Percentiles rank a stretch among this genome's conserved stretches.
Evolutionary conservation across 2,329 filamentous ascomycete species (phyloP).

Genomic region (Aspergillus puulaauensis): DNA sequence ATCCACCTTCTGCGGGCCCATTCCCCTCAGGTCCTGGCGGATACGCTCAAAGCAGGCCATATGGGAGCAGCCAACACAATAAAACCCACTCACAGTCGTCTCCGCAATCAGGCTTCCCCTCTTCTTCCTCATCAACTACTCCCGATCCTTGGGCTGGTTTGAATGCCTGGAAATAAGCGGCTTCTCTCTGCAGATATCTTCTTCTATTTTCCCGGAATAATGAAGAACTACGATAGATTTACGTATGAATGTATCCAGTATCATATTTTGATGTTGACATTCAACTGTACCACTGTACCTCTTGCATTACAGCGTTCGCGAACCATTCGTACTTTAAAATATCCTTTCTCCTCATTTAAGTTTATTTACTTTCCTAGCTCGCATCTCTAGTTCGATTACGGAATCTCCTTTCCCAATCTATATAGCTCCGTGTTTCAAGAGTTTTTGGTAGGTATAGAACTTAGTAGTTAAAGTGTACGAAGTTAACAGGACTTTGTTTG

Average conservation of each 20-base stretch:
- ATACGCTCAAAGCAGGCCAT: slow-evolving; percentile 53
- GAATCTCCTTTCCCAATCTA: neutral
- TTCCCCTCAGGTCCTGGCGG: slow-evolving; percentile 56
- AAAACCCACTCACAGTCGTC: slow-evolving; percentile 38
- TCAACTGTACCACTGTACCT: neutral
- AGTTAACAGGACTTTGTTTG: neutral
- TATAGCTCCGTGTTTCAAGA: neutral
- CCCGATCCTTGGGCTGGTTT: slow-evolving; percentile 70
- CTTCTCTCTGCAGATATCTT: neutral
- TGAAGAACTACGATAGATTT: slow-evolving; percentile 25
- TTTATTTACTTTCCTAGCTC: neutral
- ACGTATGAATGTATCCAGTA: slow-evolving; percentile 4
- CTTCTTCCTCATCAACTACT: slow-evolving; percentile 30
- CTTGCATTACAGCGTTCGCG: slow-evolving; percentile 22
- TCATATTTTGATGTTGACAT: neutral
- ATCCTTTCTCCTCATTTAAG: neutral
- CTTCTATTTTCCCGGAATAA: neutral
- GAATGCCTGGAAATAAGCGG: slow-evolving; percentile 63
- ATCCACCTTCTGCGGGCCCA: slow-evolving; percentile 49
- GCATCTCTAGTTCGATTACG: neutral
- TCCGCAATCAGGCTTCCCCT: slow-evolving; percentile 19
- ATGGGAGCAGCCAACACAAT: slow-evolving; percentile 37
- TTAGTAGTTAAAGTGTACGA: neutral
- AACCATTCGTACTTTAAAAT: slow-evolving; percentile 3
- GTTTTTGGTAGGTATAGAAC: neutral